Conservation (phyloP, 257 asterid genomes). For the Fraxinus excelsior region DNA sequence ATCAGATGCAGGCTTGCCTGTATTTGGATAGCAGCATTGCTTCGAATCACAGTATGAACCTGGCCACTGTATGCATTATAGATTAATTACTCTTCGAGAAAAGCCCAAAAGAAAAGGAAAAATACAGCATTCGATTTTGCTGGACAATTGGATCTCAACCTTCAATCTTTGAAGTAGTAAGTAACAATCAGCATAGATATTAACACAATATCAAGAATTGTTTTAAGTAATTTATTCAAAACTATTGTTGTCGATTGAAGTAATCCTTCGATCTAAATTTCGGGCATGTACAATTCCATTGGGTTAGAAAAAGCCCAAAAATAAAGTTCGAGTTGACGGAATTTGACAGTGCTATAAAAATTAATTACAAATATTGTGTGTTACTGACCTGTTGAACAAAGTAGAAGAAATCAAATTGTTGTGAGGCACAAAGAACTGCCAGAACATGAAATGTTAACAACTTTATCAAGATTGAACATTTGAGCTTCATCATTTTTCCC, state of each 20-base stretch:
- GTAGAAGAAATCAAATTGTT: conserved; percentile 46
- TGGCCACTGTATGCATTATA: conserved; percentile 41
- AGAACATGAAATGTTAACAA: conserved; percentile 25
- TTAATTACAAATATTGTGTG: neutral
- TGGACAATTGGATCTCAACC: too few species aligned
- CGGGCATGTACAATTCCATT: too few species aligned
- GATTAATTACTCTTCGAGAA: neutral
- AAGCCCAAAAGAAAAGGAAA: too few species aligned
- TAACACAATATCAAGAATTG: too few species aligned
- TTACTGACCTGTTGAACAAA: conserved; percentile 43
- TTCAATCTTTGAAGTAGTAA: too few species aligned
- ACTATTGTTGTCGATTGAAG: too few species aligned
- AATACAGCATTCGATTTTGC: too few species aligned
- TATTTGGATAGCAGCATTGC: conserved; percentile 52
- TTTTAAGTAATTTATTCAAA: too few species aligned
- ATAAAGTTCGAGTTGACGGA: too few species aligned
- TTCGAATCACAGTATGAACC: conserved; percentile 49
- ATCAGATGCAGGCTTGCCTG: conserved; percentile 53
- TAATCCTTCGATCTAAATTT: too few species aligned
- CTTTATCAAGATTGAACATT: conserved; percentile 21
- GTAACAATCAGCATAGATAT: too few species aligned
- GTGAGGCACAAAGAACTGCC: conserved; percentile 23
- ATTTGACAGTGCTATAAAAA: neutral
- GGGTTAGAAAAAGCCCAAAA: too few species aligned
- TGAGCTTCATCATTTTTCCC: conserved; percentile 17